phyloP scores from a whole-genome alignment of 2,329 filamentous ascomycete genomes.

The Xylariaceae sp. region DNA sequence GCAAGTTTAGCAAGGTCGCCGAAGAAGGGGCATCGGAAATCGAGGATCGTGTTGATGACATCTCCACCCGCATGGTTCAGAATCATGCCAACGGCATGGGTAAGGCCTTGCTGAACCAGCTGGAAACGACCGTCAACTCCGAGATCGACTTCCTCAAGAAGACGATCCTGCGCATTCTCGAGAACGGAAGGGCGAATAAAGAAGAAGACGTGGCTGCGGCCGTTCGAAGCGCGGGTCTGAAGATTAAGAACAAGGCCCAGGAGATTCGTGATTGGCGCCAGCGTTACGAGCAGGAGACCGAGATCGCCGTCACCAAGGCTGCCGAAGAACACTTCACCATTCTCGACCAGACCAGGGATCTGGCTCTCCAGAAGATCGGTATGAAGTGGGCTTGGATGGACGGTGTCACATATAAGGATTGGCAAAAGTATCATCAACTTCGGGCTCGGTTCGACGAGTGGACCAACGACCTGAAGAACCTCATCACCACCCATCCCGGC shows the following conservation, averaged over 20 bases:
- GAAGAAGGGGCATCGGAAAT: constrained; percentile 77
- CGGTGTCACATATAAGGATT: constrained; percentile 93
- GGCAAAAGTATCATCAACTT: constrained; percentile 89
- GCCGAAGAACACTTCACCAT: constrained; percentile 80
- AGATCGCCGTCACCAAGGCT: constrained; percentile 65
- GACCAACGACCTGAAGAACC: constrained; percentile 75
- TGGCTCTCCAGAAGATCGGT: constrained; percentile 86
- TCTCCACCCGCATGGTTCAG: constrained; percentile 54
- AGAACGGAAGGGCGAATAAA: constrained; percentile 49
- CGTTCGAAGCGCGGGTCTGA: constrained; percentile 66
- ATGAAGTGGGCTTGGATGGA: constrained; percentile 97
- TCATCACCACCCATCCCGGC: constrained; percentile 71
- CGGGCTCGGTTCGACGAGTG: constrained; percentile 81
- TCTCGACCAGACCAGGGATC: constrained; percentile 75
- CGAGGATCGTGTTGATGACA: constrained; percentile 64
- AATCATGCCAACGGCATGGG: constrained; percentile 66
- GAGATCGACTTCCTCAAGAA: constrained; percentile 65
- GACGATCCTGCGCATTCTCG: constrained; percentile 63
- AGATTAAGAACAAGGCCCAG: constrained; percentile 75
- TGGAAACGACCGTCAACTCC: constrained; percentile 64
- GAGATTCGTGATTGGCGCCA: constrained; percentile 74
- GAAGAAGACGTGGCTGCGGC: constrained; percentile 41
- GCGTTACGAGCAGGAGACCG: constrained; percentile 67
- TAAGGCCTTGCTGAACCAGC: constrained; percentile 62
- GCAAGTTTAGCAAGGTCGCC: constrained; percentile 80